phyloP scores from a whole-genome alignment of 2,329 filamentous ascomycete genomes.

The Ascochyta koolunga region DNA sequence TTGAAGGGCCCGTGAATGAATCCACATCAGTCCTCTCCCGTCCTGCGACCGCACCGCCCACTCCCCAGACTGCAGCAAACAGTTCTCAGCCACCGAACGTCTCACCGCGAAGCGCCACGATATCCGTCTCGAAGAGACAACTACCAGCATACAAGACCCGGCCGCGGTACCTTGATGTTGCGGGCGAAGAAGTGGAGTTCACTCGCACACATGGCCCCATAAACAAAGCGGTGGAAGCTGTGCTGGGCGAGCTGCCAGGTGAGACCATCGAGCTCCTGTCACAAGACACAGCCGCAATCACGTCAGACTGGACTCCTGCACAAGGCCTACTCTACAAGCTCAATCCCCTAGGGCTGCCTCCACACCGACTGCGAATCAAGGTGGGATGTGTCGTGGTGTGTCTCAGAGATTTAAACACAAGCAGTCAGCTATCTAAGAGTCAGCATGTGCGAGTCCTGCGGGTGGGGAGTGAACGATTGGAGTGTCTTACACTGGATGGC shows the following conservation, averaged over 20 bases:
- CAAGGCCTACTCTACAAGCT: constrained; percentile 38
- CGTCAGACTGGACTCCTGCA: constrained; percentile 33
- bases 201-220: constrained; percentile 40
- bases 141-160: background rate
- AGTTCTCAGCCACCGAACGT: background rate
- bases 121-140: background rate
- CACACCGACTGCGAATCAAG: constrained; percentile 44
- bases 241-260: constrained; percentile 33
- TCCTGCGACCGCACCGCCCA: constrained; percentile 9
- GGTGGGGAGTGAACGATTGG: constrained; percentile 35
- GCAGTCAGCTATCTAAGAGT: constrained; percentile 40
- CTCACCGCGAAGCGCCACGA: background rate
- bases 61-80: background rate
- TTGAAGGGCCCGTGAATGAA: constrained; percentile 15
- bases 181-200: constrained; percentile 16
- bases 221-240: constrained; percentile 33
- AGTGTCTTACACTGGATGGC: constrained; percentile 43
- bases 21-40: background rate
- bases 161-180: background rate
- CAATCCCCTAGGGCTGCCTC: constrained; percentile 40
- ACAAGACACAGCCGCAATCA: constrained; percentile 31
- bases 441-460: constrained; percentile 41
- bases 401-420: constrained; percentile 36
- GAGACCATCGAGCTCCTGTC: constrained; percentile 43
- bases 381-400: constrained; percentile 39